Evolutionary conservation across 345 rosid species (phyloP), one percentile per base, ranked within the genome.

Genomic region (Populus deltoides): DNA sequence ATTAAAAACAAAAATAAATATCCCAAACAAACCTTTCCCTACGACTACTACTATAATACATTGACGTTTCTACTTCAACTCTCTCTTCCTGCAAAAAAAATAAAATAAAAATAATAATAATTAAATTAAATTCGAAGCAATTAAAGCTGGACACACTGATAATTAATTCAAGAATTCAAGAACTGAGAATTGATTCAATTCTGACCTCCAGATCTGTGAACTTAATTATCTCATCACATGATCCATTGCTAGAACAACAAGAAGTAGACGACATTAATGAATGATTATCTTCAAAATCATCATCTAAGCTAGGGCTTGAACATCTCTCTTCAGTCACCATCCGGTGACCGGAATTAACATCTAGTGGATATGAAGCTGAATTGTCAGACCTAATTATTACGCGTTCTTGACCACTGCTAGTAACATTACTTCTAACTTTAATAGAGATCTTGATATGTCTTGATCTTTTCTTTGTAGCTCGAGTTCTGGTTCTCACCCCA

Each of bases 201-300:
- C 10, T 33, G 78, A 87, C 92, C 90, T 89, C 85, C 83, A 87
- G 89, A 91, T 91, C 90, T 86, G 81, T 70, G 47, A 77, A 83
- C 74, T 81, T 71, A 38, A 72, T 79, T 61, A 77, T 80, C 76
- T 80, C 76, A 77, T 78, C 86, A 66, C 85, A 81, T 51, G 89
- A 86, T 85, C 89, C 86, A 69, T 85, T 83, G 83, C 88, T 86
- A 10, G 90, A 87, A 63, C 90, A 87, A 79, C 94, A 90, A 72
- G 91, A 90, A 74, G 83, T 83, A 8, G 86, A 80, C 65, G 86
- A 80, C 65, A 78, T 59, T n/a, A n/a, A 10, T 59, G 63, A 11
- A 3, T n/a, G 27, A 0, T 55, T 24, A 8, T 57, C 63, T 0
- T n/a, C 86, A 41, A 72, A 0, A 41, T 10, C 87, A 13, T 80